Evolutionary conservation across 2,329 filamentous ascomycete species (phyloP).

Genomic region (Geosmithia putterillii): DNA sequence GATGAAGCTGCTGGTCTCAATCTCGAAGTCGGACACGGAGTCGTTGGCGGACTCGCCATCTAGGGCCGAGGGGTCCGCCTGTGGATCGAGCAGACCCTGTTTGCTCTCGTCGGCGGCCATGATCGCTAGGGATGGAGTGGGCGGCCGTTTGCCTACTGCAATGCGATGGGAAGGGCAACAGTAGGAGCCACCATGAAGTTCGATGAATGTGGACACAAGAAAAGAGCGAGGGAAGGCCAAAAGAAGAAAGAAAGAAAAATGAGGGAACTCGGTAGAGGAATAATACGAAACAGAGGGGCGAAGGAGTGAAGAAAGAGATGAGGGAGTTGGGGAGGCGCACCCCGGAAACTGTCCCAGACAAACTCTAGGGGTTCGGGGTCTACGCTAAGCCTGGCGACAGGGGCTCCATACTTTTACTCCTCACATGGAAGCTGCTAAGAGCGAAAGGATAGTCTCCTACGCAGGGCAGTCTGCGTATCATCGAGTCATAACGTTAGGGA

Average conservation of each 20-base stretch:
- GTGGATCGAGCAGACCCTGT: slow-evolving; percentile 9
- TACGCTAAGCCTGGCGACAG: neutral
- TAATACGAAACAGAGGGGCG: neutral
- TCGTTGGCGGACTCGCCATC: neutral
- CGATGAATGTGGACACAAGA: too few species aligned
- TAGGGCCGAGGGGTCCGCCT: slow-evolving; percentile 6
- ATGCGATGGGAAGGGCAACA: neutral
- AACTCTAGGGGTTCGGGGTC: neutral
- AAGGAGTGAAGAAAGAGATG: neutral
- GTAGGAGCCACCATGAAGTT: neutral
- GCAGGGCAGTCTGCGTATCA: too few species aligned
- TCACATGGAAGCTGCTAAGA: too few species aligned
- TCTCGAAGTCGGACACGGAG: neutral
- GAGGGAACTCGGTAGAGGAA: too few species aligned
- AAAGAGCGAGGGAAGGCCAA: too few species aligned
- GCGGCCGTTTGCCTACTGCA: neutral
- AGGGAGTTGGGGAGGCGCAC: too few species aligned
- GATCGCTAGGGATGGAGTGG: neutral
- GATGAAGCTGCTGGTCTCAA: neutral
- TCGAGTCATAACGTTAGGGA: neutral
- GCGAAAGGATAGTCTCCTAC: too few species aligned
- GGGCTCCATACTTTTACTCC: neutral
- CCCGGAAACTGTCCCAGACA: neutral
- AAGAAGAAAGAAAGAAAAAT: too few species aligned
- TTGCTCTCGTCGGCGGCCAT: slow-evolving; percentile 7